A percentile compares a stretch with the other conserved stretches of the same genome.
Conservation (phyloP, 169 alveolate genomes). For the Hepatocystis sp. region DNA sequence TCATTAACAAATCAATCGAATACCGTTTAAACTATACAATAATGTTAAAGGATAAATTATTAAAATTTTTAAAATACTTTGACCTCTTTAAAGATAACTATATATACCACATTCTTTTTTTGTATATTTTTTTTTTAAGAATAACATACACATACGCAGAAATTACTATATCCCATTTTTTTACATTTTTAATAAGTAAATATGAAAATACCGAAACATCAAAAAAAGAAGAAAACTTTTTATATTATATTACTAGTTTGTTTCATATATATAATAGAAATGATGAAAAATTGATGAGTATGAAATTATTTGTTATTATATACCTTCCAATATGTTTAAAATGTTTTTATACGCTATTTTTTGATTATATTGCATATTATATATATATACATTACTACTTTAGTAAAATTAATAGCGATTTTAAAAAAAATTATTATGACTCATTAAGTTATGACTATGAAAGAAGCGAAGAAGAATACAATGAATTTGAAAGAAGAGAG, state of each 20-base stretch:
- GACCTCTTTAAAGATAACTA: constrained; percentile 37
- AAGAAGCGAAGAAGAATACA: too few relatives aligned
- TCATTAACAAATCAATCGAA: too few relatives aligned
- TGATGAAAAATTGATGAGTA: constrained; percentile 56
- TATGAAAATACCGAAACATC: constrained; percentile 57
- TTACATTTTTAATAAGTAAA: constrained; percentile 46
- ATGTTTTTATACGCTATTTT: constrained; percentile 73
- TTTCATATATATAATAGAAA: constrained; percentile 51
- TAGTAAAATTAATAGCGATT: constrained; percentile 44
- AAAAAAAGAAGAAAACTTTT: constrained; percentile 52
- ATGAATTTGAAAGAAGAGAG: too few relatives aligned
- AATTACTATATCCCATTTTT: constrained; percentile 71
- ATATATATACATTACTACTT: constrained; percentile 68
- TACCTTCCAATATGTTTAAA: constrained; percentile 71
- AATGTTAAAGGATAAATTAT: constrained; percentile 48
- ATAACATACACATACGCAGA: constrained; percentile 75
- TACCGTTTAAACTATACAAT: too few relatives aligned
- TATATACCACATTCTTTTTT: constrained; percentile 63
- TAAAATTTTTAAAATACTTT: constrained; percentile 43
- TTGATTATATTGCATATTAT: constrained; percentile 71
- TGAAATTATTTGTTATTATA: constrained; percentile 66
- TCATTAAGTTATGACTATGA: constrained; percentile 49
- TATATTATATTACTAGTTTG: constrained; percentile 56
- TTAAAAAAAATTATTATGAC: constrained; percentile 18
- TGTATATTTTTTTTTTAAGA: constrained; percentile 70